Base-by-base conservation (phyloP, 2,329 filamentous ascomycete genomes). In the Cladosporium sp. region DNA sequence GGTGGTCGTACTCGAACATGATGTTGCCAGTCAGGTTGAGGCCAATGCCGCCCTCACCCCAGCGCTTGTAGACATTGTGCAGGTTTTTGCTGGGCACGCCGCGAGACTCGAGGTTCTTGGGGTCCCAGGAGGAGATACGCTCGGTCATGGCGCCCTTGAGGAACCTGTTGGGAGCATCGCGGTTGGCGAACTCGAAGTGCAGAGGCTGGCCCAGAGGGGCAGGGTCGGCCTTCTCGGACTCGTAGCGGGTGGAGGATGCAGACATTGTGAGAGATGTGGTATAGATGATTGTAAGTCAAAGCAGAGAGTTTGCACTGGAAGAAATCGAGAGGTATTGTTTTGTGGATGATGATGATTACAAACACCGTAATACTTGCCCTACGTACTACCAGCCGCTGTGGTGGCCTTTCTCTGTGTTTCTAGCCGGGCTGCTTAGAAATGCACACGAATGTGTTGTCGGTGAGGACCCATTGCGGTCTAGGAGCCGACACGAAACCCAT, bases 91-190 rank as follows among this genome's bases (percentile, higher is more conserved):
- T 77, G 6, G 83, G 81, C 4, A 86, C 72, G 22, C 82, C 81
- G 42, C 86, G 79, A 3, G 76, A 76, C 20, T 78, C 71, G 8
- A 82, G 64, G 58, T 83, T 76, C 22, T 78, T 78, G 6, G 80
- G 75, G 59, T 82, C 77, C 83, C 84, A 89, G 5, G 80, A 84
- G 0, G 84, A 82, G 14, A 88, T 73, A 7, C 80, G 76, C 69
- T 89, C 87, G 1, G 82, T 83, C 86, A 89, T 88, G 42, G 87
- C 82, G 5, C 77, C 84, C 71, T 89, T 89, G 63, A 88, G 70
- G 66, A 88, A 85, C n/a, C 85, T 78, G 68, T 88, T 89, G 42
- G 80, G 80, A 1, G 85, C 85, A 1, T 78, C 81, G 59, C 75
- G 78, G 54, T 80, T 78, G 42, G 80, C 81, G 63, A 79, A 79